phyloP scores from a whole-genome alignment of 2,329 filamentous ascomycete species.

The Cercospora sesami region DNA sequence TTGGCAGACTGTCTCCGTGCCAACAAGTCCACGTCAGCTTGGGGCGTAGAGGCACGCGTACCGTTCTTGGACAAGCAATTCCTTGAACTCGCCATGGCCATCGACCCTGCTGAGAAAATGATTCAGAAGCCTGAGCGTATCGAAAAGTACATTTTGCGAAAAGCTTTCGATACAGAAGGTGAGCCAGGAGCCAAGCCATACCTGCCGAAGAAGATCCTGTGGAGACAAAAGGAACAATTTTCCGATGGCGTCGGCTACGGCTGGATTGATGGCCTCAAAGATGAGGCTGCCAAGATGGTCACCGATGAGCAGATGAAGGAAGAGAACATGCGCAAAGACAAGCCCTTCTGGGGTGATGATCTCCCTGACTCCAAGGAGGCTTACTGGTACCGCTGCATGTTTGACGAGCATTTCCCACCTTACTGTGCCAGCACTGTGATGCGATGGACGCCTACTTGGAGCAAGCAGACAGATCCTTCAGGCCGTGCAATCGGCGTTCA shows the following conservation, averaged over 20 bases:
- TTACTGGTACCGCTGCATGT: slow-evolving; percentile 99
- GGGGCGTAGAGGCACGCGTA: slow-evolving; percentile 96
- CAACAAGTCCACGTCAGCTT: slow-evolving; percentile 98
- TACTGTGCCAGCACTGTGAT: slow-evolving; percentile 89
- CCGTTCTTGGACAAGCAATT: slow-evolving; percentile 98
- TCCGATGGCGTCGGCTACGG: slow-evolving; percentile 96
- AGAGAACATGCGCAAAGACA: slow-evolving; percentile 71
- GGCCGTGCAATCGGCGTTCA: slow-evolving; percentile 60
- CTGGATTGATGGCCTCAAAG: slow-evolving; percentile 97
- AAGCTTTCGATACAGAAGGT: slow-evolving; percentile 84
- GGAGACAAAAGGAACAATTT: slow-evolving; percentile 99
- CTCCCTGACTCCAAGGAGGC: slow-evolving; percentile 96
- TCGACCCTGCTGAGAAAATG: slow-evolving; percentile 94
- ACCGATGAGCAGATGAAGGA: slow-evolving; percentile 86
- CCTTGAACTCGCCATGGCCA: slow-evolving; percentile 87
- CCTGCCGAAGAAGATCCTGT: slow-evolving; percentile 93
- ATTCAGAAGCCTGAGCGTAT: slow-evolving; percentile 72
- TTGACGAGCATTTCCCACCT: slow-evolving; percentile 95
- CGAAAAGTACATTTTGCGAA: slow-evolving; percentile 97
- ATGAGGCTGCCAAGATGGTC: slow-evolving; percentile 83
- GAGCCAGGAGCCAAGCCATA: slow-evolving; percentile 80
- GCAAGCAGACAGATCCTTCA: slow-evolving; percentile 90
- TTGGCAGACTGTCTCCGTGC: slow-evolving; percentile 93
- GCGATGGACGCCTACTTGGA: slow-evolving; percentile 98
- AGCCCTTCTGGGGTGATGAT: slow-evolving; percentile 90